Conservation (phyloP, 306 rosid genomes). For the Ormosia semicastrata region DNA sequence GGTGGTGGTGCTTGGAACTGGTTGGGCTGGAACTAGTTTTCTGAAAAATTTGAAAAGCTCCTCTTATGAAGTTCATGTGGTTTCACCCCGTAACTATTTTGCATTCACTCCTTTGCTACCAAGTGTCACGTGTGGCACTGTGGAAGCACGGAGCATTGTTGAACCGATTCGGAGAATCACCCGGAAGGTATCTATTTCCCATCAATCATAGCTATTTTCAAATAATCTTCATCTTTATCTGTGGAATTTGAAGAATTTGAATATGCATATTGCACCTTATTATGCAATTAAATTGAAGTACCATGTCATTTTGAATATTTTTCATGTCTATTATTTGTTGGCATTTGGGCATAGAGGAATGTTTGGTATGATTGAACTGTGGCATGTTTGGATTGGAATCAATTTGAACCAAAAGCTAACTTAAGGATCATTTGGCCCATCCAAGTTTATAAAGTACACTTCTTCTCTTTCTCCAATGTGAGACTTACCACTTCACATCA, state of each 20-base stretch:
- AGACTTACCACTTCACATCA: too few relatives aligned
- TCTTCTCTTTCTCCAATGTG: too few relatives aligned
- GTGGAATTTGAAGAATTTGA: background rate
- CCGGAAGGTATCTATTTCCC: conserved; percentile 46
- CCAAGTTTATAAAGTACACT: too few relatives aligned
- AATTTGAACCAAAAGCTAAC: too few relatives aligned
- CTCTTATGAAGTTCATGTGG: conserved; percentile 72
- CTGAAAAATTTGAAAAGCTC: conserved; percentile 57
- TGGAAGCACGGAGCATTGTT: conserved; percentile 90
- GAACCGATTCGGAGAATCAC: conserved; percentile 83
- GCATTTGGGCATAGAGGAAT: too few relatives aligned
- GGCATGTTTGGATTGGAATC: too few relatives aligned
- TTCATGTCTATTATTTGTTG: background rate
- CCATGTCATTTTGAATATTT: background rate
- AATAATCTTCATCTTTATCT: background rate
- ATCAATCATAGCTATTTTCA: background rate
- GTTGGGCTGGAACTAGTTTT: conserved; percentile 98
- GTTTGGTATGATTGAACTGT: too few relatives aligned
- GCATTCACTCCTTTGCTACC: conserved; percentile 94
- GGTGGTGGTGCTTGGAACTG: conserved; percentile 93
- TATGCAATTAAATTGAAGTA: background rate
- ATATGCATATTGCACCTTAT: background rate
- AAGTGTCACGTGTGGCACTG: conserved; percentile 89
- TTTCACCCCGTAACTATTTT: conserved; percentile 94
- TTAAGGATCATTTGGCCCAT: too few relatives aligned